Evolutionary conservation across 148 eudicot species (phyloP).

Genomic region (Fagopyrum esculentum): DNA sequence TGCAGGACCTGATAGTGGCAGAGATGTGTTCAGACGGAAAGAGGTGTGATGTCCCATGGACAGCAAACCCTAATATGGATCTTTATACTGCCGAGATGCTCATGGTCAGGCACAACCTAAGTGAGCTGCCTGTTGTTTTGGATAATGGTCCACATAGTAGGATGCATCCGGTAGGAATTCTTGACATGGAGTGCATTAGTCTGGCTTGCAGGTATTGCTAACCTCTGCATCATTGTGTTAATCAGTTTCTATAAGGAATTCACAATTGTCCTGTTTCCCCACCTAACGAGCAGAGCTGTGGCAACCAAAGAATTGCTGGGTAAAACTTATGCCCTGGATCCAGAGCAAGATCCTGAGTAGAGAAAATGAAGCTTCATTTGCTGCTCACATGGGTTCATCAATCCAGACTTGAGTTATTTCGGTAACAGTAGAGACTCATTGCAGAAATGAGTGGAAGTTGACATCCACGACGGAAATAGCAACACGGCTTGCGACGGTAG

Average conservation of each 20-base stretch:
- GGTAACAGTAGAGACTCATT: neutral
- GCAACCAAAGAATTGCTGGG: slow-evolving; percentile 41
- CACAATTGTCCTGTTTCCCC: neutral
- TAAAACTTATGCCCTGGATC: slow-evolving; percentile 12
- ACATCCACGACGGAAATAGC: neutral
- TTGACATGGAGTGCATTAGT: slow-evolving; percentile 72
- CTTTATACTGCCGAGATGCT: slow-evolving; percentile 50
- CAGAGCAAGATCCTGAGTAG: neutral
- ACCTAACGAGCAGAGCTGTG: slow-evolving; percentile 32
- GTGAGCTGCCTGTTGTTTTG: slow-evolving; percentile 63
- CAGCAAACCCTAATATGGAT: slow-evolving; percentile 58
- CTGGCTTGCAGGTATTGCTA: slow-evolving; percentile 64
- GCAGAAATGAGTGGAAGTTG: neutral
- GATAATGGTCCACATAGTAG: slow-evolving; percentile 28
- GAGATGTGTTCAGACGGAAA: slow-evolving; percentile 37
- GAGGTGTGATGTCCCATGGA: slow-evolving; percentile 31
- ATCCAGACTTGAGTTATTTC: neutral
- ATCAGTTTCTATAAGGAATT: neutral
- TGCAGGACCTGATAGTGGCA: slow-evolving; percentile 61
- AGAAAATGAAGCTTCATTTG: neutral
- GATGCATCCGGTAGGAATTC: slow-evolving; percentile 55
- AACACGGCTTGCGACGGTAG: neutral
- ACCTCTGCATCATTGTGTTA: slow-evolving; percentile 3
- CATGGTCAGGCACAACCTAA: slow-evolving; percentile 43
- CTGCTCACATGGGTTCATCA: neutral